Evolutionary conservation across 305 asterid genomes (phyloP).

Genomic region (Nicotiana rustica): DNA sequence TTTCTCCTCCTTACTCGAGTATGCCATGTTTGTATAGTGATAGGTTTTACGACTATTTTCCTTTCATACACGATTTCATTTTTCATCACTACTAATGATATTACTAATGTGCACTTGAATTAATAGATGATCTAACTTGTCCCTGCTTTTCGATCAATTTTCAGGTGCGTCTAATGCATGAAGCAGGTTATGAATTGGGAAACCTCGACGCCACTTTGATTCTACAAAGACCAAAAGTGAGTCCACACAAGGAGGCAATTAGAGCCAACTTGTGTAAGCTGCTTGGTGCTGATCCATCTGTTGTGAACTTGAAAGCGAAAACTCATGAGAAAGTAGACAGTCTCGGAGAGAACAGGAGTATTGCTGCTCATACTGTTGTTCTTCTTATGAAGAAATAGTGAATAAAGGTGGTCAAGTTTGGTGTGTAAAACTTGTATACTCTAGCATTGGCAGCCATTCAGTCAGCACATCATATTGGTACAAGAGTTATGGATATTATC

Average conservation of each 20-base stretch:
- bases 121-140: slow-evolving; percentile 27
- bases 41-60: neutral
- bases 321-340: slow-evolving; percentile 97
- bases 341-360: slow-evolving; percentile 95
- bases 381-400: slow-evolving; percentile 74
- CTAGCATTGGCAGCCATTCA: neutral
- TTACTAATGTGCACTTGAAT: neutral
- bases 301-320: slow-evolving; percentile 81
- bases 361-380: slow-evolving; percentile 96
- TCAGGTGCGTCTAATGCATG: slow-evolving; percentile 75
- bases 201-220: slow-evolving; percentile 89
- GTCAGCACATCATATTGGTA: neutral
- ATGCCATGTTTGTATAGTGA: neutral
- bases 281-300: slow-evolving; percentile 82
- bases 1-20: neutral
- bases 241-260: slow-evolving; percentile 88
- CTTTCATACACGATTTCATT: neutral
- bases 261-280: slow-evolving; percentile 74
- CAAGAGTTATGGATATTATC: neutral
- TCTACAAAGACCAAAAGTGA: slow-evolving; percentile 84
- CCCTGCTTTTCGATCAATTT: slow-evolving; percentile 21
- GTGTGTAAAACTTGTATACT: slow-evolving; percentile 5
- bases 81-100: neutral
- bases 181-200: slow-evolving; percentile 91
- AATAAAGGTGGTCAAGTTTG: neutral